Evolutionary conservation across 2,329 filamentous ascomycete species (phyloP).

Genomic region (Aspergillus glaucus): DNA sequence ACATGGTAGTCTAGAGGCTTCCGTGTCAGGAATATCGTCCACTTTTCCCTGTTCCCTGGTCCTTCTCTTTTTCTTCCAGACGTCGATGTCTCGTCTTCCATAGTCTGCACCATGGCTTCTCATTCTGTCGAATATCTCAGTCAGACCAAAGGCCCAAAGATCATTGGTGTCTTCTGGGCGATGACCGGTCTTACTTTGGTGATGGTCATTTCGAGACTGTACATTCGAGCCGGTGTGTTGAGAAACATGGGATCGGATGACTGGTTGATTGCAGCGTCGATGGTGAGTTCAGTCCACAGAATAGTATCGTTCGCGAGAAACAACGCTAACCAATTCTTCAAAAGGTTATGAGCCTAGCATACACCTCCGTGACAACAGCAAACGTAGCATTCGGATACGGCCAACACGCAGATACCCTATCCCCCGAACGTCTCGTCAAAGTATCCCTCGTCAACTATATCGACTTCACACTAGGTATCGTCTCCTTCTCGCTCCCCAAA

Average conservation of each 20-base stretch:
- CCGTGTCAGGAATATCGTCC: too few relatives aligned
- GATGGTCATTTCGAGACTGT: slow-evolving; percentile 28
- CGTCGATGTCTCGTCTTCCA: neutral
- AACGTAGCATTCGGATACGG: slow-evolving; percentile 30
- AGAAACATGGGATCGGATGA: slow-evolving; percentile 33
- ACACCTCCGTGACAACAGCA: neutral
- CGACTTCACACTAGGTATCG: slow-evolving; percentile 22
- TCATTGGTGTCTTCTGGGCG: slow-evolving; percentile 24
- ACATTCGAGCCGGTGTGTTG: slow-evolving; percentile 18
- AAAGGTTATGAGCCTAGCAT: slow-evolving; percentile 24
- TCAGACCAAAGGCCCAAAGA: slow-evolving; percentile 23
- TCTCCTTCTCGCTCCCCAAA: slow-evolving; percentile 25
- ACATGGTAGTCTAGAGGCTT: too few relatives aligned
- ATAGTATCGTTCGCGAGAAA: neutral
- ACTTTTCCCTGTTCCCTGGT: too few relatives aligned
- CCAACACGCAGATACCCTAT: slow-evolving; percentile 31
- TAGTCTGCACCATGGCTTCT: neutral
- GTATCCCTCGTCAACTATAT: slow-evolving; percentile 20
- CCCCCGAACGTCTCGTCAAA: slow-evolving; percentile 19
- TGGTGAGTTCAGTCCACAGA: slow-evolving; percentile 16
- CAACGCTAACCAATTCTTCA: slow-evolving; percentile 9
- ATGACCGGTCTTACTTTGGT: slow-evolving; percentile 23
- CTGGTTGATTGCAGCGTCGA: slow-evolving; percentile 29
- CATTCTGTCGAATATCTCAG: slow-evolving; percentile 4
- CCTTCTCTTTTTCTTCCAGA: too few relatives aligned